Conservation (phyloP, 106 monocot genomes). For the Dendrobium officinale region DNA sequence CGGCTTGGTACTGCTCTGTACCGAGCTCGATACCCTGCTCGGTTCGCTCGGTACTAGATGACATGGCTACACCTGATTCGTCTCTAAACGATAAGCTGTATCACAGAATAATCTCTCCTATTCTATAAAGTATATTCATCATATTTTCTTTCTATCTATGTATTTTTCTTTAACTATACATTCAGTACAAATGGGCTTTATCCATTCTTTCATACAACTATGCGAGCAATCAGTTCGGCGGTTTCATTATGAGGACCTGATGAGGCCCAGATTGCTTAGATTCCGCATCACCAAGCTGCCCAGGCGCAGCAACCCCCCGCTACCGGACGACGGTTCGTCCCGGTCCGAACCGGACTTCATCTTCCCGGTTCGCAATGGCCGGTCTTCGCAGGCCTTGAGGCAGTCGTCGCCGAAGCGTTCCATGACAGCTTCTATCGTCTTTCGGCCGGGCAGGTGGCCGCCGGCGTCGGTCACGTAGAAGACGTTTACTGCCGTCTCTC, state of each 20-base stretch:
- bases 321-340: neutral
- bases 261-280: slow-evolving; percentile 43
- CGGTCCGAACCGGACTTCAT: neutral
- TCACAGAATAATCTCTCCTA: too few relatives aligned
- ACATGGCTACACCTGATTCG: too few relatives aligned
- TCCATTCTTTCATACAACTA: neutral
- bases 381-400: slow-evolving; percentile 27
- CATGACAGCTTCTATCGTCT: slow-evolving; percentile 31
- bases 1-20: too few relatives aligned
- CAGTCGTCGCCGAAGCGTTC: slow-evolving; percentile 21
- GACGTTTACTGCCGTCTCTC: slow-evolving; percentile 30
- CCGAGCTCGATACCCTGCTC: too few relatives aligned
- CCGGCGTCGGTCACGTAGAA: slow-evolving; percentile 54
- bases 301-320: slow-evolving; percentile 18
- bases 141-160: too few relatives aligned
- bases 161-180: too few relatives aligned
- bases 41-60: too few relatives aligned
- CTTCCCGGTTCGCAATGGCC: neutral
- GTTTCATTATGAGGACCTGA: slow-evolving; percentile 16
- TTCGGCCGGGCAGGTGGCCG: slow-evolving; percentile 20
- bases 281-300: slow-evolving; percentile 39
- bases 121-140: too few relatives aligned
- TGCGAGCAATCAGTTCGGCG: neutral
- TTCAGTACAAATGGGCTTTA: too few relatives aligned
- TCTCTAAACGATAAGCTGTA: too few relatives aligned